Percentiles rank a stretch among this genome's conserved stretches.
Conservation (phyloP, 495 filamentous ascomycete species). For the Opeltia flavorubescens region DNA sequence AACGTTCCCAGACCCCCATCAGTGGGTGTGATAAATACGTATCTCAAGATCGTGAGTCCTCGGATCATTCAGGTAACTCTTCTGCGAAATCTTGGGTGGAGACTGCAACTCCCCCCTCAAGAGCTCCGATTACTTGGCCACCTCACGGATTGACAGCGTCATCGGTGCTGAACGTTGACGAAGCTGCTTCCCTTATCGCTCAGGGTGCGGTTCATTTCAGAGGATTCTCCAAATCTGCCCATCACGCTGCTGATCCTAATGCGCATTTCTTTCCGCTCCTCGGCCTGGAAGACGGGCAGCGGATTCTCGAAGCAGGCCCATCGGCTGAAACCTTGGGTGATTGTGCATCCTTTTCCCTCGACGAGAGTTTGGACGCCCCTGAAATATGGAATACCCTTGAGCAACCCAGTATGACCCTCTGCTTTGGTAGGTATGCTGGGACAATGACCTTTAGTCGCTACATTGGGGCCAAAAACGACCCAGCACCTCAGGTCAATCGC, state of each 20-base stretch:
- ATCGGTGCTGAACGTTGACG: not conserved
- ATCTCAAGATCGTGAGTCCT: too few relatives aligned
- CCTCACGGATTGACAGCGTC: not conserved
- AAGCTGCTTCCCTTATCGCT: not conserved
- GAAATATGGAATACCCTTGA: conserved; percentile 52
- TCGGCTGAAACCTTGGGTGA: conserved; percentile 6
- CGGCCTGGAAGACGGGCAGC: not conserved
- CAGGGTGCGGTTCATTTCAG: not conserved
- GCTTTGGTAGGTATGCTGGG: conserved; percentile 40
- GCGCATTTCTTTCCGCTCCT: conserved; percentile 3
- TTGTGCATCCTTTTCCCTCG: conserved; percentile 21
- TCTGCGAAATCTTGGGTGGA: too few relatives aligned
- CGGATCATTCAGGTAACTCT: not conserved
- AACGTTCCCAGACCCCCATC: too few relatives aligned
- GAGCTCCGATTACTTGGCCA: not conserved
- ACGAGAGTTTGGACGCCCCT: conserved; percentile 10
- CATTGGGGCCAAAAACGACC: conserved; percentile 33
- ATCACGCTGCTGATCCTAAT: not conserved
- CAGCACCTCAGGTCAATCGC: not conserved
- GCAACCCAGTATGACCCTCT: conserved; percentile 48
- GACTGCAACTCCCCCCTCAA: not conserved
- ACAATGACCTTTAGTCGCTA: conserved; percentile 49
- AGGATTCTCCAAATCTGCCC: not conserved
- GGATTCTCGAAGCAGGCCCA: not conserved
- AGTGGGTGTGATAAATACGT: too few relatives aligned